Conservation (phyloP, 179 eudicot genomes). For the Beta corolliflora region DNA sequence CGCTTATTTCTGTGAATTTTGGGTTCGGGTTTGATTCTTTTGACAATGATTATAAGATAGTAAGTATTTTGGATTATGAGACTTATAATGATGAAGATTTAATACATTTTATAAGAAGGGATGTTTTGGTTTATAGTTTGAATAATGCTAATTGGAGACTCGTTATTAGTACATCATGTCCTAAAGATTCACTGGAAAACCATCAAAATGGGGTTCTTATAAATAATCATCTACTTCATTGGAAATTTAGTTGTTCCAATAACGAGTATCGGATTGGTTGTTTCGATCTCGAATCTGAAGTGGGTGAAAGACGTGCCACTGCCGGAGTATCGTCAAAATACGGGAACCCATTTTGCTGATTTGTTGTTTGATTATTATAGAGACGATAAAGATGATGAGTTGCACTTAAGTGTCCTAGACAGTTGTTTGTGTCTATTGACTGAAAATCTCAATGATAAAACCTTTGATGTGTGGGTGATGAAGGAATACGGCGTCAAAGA, state of each 20-base stretch:
- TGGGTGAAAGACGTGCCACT: conserved; percentile 11
- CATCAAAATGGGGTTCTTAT: not conserved
- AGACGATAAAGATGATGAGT: not conserved
- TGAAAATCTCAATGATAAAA: too few relatives aligned
- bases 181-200: not conserved
- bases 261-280: not conserved
- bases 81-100: too few relatives aligned
- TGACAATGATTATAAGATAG: conserved; percentile 19
- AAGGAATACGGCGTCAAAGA: conserved; percentile 15
- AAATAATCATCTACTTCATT: conserved; percentile 12
- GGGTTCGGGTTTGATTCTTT: conserved; percentile 23
- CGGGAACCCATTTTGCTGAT: too few relatives aligned
- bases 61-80: not conserved
- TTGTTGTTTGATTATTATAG: too few relatives aligned
- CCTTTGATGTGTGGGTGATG: conserved; percentile 9
- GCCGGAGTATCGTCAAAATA: not conserved
- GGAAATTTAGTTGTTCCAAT: not conserved
- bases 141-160: not conserved
- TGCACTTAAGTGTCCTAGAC: not conserved
- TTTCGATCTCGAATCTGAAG: not conserved
- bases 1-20: not conserved
- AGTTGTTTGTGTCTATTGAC: conserved; percentile 5
- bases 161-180: not conserved
- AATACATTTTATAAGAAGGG: not conserved
- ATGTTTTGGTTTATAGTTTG: conserved; percentile 9